These are phyloP conservation scores for Phtheirospermum japonicum DNA, from an alignment of 257 asterid genomes.

Conservation along the genomic window DNA sequence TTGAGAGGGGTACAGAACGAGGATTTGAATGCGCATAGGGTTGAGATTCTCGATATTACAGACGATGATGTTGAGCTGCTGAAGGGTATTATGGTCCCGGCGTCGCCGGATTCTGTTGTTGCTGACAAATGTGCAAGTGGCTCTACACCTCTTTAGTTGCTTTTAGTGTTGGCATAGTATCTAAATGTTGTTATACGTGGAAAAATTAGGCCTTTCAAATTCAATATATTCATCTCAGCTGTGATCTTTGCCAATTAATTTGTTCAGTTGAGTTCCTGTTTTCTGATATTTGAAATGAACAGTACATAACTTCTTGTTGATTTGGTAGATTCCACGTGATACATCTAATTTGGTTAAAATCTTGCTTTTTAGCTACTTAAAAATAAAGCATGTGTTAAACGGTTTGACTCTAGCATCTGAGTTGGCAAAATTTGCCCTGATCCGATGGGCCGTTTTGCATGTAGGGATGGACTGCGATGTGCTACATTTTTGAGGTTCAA, in stretches of 20 bases:
- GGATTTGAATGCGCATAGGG: constrained; percentile 29
- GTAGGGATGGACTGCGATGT: neutral
- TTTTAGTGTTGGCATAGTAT: neutral
- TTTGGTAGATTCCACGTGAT: neutral
- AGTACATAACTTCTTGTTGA: no score
- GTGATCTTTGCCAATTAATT: constrained; percentile 15
- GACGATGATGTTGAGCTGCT: constrained; percentile 41
- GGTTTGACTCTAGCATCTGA: neutral
- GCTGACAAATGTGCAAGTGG: neutral
- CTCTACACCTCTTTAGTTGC: constrained; percentile 6
- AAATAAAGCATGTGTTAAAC: no score
- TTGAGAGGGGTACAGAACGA: constrained; percentile 44
- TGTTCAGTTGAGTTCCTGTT: neutral
- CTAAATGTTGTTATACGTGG: neutral
- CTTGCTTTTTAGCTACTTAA: neutral
- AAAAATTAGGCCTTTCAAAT: constrained; percentile 12
- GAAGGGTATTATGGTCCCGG: constrained; percentile 19
- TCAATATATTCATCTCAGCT: constrained; percentile 7
- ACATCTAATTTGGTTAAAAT: neutral
- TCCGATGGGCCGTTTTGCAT: neutral
- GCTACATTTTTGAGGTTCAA: no score
- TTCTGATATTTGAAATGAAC: neutral
- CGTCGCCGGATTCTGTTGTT: constrained; percentile 29
- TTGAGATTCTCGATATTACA: constrained; percentile 37
- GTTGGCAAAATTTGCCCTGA: no score